Evolutionary conservation across 2,329 filamentous ascomycete species (phyloP), one percentile per base, ranked within the genome.

Genomic region (Talaromyces marneffei): DNA sequence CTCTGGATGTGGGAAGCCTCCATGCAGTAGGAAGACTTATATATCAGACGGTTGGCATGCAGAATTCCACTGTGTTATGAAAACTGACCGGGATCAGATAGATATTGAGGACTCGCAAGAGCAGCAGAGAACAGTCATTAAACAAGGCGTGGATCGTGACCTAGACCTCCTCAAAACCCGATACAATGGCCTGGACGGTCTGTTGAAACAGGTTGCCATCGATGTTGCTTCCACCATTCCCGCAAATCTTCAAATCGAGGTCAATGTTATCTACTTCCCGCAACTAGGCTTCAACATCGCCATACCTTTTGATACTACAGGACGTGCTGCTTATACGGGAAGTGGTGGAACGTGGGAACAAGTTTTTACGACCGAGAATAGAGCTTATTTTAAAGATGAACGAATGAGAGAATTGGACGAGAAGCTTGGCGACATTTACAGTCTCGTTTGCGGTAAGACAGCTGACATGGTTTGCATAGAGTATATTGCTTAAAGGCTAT

Each of bases 241-340:
- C 0, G 79, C 83, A 62, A 79, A 82, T 18, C 62, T 76, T 4
- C 73, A 83, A 1, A 76, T 80, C 23, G 77, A 80, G 12, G 73
- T 88, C 35, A 92, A 92, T 59, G 95, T 95, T 64, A 88, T 94
- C 18, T 96, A 94, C 72, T 89, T 96, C 64, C 93, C 92, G 0
- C 92, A 96, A 69, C 84, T 97, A 39, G 94, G 94, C 0, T 99
- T 97, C 70, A 83, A 97, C 39, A 89, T 92, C 2, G 86, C 88
- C 0, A 86, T 96, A 16, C 82, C 83, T 1, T 74, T 87, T 3
- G 84, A 91, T 66, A 76, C 80, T 14, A 85, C 82, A 1, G 85
- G 85, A 0, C 77, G 80, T 52, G 83, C 84, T 0, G 77, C 83
- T 10, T 92, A 88, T 66, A 81, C 85, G 66, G 90, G 90, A 0